phyloP scores from a whole-genome alignment of 768 basidiomycete species.

The Auriscalpium vulgare region DNA sequence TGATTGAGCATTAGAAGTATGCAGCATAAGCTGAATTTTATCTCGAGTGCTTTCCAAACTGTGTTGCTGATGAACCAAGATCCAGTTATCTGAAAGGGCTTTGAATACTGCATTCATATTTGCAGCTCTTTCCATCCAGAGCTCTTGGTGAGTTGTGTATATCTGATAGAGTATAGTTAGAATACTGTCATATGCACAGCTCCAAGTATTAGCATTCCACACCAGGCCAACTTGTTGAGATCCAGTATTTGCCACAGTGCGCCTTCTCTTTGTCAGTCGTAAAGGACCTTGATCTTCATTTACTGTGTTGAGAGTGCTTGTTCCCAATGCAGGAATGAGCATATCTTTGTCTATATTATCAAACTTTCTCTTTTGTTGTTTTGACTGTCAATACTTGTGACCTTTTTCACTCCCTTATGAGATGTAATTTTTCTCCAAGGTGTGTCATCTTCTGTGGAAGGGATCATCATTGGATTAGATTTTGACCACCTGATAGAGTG shows the following conservation, averaged over 20 bases:
- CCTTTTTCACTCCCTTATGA: not conserved
- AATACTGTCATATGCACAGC: conserved; percentile 7
- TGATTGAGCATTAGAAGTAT: not conserved
- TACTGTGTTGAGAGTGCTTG: not conserved
- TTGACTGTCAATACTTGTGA: not conserved
- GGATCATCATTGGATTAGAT: not conserved
- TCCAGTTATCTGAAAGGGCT: not conserved
- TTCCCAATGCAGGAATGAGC: not conserved
- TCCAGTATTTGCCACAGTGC: not conserved
- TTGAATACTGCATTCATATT: not conserved
- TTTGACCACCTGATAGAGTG: not conserved
- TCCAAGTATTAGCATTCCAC: not conserved
- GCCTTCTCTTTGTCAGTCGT: not conserved
- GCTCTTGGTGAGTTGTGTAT: not conserved
- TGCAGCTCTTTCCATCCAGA: not conserved
- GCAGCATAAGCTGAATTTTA: not conserved
- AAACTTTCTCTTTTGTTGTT: not conserved
- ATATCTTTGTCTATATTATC: not conserved
- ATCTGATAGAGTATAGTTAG: not conserved
- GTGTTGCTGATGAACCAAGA: not conserved
- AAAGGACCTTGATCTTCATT: not conserved
- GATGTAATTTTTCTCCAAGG: not conserved
- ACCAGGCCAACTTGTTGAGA: not conserved
- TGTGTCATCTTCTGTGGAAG: not conserved
- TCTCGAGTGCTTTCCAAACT: not conserved